A percentile compares a stretch with the other conserved stretches of the same genome.
Evolutionary conservation across 148 eudicot species (phyloP).

Genomic region (Rhododendron ferrugineum): DNA sequence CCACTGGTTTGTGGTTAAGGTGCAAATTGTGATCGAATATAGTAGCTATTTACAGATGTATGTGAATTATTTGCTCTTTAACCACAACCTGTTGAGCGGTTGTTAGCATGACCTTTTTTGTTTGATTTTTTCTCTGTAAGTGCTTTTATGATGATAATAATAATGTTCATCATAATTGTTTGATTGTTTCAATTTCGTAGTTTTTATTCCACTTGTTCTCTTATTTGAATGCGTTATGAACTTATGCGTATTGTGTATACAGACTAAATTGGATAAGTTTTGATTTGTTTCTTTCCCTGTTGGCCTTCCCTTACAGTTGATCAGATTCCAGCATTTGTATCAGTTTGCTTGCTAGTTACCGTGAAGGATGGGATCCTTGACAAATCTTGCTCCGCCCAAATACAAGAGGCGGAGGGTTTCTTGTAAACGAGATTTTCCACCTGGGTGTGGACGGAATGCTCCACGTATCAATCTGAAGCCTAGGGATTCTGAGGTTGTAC

Average conservation of each 20-base stretch:
- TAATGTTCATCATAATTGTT: neutral
- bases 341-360: neutral
- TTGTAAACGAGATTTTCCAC: slow-evolving; percentile 65
- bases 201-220: neutral
- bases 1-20: neutral
- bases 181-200: neutral
- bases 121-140: neutral
- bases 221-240: neutral
- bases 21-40: neutral
- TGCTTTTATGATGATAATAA: neutral
- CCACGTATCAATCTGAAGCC: neutral
- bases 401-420: slow-evolving; percentile 52
- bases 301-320: neutral
- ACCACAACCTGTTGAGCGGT: neutral
- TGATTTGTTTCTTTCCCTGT: neutral
- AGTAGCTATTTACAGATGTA: neutral
- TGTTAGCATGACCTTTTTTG: neutral
- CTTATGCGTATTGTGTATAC: neutral
- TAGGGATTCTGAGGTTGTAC: neutral
- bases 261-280: neutral
- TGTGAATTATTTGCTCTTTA: neutral
- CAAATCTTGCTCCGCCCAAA: slow-evolving; percentile 29
- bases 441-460: slow-evolving; percentile 60
- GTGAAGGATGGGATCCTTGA: slow-evolving; percentile 26
- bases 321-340: neutral